These are phyloP conservation scores for Triticum turgidum DNA, from an alignment of 176 grass and related monocot genomes.

Conservation along the genomic window DNA sequence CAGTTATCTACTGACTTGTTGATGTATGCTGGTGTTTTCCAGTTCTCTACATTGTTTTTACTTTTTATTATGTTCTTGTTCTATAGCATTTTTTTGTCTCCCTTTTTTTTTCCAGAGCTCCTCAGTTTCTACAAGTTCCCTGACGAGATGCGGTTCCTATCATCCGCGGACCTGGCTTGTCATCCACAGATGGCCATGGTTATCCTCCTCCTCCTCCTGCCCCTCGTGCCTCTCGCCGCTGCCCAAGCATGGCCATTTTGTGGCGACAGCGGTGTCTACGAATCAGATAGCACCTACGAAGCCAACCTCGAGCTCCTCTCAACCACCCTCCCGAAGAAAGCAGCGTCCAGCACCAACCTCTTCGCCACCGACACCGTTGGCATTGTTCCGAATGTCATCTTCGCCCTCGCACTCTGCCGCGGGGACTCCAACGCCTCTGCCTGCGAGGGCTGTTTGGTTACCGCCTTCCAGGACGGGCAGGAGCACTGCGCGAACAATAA, in stretches of 20 bases:
- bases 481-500: not conserved
- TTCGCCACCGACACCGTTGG: slow-evolving; percentile 22
- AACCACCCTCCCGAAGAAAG: slow-evolving; percentile 15
- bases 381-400: not conserved
- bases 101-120: slow-evolving; percentile 29
- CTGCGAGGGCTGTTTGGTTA: slow-evolving; percentile 29
- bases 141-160: slow-evolving; percentile 87
- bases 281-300: slow-evolving; percentile 31
- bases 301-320: not conserved
- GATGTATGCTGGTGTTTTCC: slow-evolving; percentile 38
- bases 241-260: not conserved
- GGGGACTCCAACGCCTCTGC: slow-evolving; percentile 12
- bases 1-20: no score
- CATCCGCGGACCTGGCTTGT: slow-evolving; percentile 74
- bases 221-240: not conserved
- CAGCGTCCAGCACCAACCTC: not conserved
- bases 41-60: not conserved
- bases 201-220: not conserved
- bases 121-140: slow-evolving; percentile 91
- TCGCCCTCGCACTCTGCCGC: slow-evolving; percentile 39
- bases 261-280: slow-evolving; percentile 11
- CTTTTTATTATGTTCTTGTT: not conserved
- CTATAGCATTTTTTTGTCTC: slow-evolving; percentile 17
- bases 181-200: not conserved
- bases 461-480: not conserved